Percentiles rank a stretch among this genome's conserved stretches.
These are phyloP conservation scores for Fusarium avenaceum DNA, from an alignment of 2,329 filamentous ascomycete genomes.

Conservation along the genomic window DNA sequence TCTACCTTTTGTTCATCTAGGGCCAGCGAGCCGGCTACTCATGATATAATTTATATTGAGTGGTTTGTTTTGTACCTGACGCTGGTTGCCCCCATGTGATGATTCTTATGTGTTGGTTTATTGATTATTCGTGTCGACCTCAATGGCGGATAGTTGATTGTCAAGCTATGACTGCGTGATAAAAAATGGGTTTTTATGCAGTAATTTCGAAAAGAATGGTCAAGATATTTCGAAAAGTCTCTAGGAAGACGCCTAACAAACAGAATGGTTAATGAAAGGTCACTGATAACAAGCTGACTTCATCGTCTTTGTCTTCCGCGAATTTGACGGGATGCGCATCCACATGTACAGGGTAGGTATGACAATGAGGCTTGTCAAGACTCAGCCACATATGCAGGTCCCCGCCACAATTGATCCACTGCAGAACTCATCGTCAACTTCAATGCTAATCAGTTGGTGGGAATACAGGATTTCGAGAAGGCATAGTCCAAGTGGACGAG, in stretches of 20 bases:
- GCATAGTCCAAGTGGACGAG: slow-evolving; percentile 33
- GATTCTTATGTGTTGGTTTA: too few relatives aligned
- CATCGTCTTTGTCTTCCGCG: background rate
- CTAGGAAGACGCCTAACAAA: too few relatives aligned
- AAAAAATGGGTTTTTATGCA: too few relatives aligned
- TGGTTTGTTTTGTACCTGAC: slow-evolving; percentile 18
- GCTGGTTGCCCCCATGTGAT: background rate
- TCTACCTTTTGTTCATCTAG: slow-evolving; percentile 11
- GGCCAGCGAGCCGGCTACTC: slow-evolving; percentile 14
- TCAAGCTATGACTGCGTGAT: too few relatives aligned
- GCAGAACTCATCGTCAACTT: slow-evolving; percentile 48
- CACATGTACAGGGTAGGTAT: slow-evolving; percentile 8
- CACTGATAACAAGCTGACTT: too few relatives aligned
- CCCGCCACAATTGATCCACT: slow-evolving; percentile 46
- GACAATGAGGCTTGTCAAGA: slow-evolving; percentile 30
- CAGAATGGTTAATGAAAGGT: too few relatives aligned
- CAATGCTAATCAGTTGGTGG: slow-evolving; percentile 26
- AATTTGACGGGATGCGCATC: background rate
- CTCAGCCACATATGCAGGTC: slow-evolving; percentile 32
- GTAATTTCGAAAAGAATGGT: too few relatives aligned
- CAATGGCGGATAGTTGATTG: background rate
- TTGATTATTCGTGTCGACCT: too few relatives aligned
- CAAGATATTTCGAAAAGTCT: too few relatives aligned
- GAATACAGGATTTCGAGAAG: slow-evolving; percentile 30
- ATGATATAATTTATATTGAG: slow-evolving; percentile 24